Evolutionary conservation across 192 early-diverging fungal species (phyloP).

Genomic region (Coemansia sp.): DNA sequence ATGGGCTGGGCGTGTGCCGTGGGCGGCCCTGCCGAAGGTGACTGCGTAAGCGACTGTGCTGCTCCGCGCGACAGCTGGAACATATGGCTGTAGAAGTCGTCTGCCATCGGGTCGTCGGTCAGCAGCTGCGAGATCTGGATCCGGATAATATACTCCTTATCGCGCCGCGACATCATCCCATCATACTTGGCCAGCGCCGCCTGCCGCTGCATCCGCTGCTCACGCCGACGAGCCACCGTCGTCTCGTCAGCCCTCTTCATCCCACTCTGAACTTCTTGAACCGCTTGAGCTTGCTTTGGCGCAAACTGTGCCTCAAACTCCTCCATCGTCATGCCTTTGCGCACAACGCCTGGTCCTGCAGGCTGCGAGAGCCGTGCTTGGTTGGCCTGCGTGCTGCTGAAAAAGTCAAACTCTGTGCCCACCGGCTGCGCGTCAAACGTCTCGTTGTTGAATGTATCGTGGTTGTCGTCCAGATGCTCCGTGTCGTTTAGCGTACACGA

Average conservation of each 20-base stretch:
- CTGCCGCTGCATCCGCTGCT: slow-evolving; percentile 34
- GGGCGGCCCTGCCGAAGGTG: slow-evolving; percentile 9
- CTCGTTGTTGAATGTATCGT: slow-evolving; percentile 71
- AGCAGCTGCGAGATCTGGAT: slow-evolving; percentile 95
- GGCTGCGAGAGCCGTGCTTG: slow-evolving; percentile 3
- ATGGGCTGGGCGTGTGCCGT: not conserved
- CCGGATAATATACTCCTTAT: slow-evolving; percentile 92
- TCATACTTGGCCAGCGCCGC: slow-evolving; percentile 72
- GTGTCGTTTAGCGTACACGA: slow-evolving; percentile 56
- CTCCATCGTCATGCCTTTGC: slow-evolving; percentile 65
- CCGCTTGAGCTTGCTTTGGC: not conserved
- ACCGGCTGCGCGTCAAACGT: slow-evolving; percentile 68
- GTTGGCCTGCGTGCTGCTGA: slow-evolving; percentile 48
- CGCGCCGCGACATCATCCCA: slow-evolving; percentile 87
- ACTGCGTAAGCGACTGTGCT: slow-evolving; percentile 2
- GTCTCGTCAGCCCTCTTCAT: slow-evolving; percentile 22
- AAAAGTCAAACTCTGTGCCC: slow-evolving; percentile 68
- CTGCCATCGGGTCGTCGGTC: slow-evolving; percentile 85
- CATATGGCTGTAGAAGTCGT: slow-evolving; percentile 97
- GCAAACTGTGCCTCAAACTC: slow-evolving; percentile 69
- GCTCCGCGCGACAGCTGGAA: slow-evolving; percentile 69
- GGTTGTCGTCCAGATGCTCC: slow-evolving; percentile 63
- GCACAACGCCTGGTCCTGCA: slow-evolving; percentile 2
- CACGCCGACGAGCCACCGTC: slow-evolving; percentile 29
- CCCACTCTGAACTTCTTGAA: not conserved